These are phyloP conservation scores for Solanum chiquidenum DNA, from an alignment of 257 asterid genomes.

Conservation along the genomic window DNA sequence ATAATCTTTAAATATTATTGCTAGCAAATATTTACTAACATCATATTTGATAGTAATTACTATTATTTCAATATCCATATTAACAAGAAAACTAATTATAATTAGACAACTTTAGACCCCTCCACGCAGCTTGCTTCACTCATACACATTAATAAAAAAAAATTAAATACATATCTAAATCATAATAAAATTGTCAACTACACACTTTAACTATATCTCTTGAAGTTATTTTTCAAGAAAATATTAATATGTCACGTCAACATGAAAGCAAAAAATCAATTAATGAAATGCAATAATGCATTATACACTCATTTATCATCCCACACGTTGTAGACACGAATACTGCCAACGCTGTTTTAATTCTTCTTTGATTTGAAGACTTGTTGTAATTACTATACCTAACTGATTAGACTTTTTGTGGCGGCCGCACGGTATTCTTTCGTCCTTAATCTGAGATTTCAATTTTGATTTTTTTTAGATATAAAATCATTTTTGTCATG, in stretches of 20 bases:
- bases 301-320: neutral
- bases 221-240: neutral
- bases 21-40: neutral
- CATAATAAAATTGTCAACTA: no score
- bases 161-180: no score
- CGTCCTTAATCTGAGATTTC: no score
- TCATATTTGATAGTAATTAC: neutral
- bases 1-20: neutral
- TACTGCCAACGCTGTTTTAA: neutral
- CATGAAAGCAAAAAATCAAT: no score
- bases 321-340: neutral
- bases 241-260: no score
- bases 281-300: neutral
- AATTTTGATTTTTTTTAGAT: no score
- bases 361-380: neutral
- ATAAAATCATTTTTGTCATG: fast-evolving
- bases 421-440: no score
- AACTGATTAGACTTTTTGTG: neutral
- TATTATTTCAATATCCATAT: neutral
- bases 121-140: neutral
- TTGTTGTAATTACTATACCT: neutral
- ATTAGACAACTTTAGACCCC: neutral
- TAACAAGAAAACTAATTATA: no score
- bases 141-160: neutral
- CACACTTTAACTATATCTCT: no score